Percentiles rank a stretch among this genome's conserved stretches.
These are phyloP conservation scores for Penicillium sp. DNA, from an alignment of 2,329 filamentous ascomycete genomes.

Conservation along the genomic window DNA sequence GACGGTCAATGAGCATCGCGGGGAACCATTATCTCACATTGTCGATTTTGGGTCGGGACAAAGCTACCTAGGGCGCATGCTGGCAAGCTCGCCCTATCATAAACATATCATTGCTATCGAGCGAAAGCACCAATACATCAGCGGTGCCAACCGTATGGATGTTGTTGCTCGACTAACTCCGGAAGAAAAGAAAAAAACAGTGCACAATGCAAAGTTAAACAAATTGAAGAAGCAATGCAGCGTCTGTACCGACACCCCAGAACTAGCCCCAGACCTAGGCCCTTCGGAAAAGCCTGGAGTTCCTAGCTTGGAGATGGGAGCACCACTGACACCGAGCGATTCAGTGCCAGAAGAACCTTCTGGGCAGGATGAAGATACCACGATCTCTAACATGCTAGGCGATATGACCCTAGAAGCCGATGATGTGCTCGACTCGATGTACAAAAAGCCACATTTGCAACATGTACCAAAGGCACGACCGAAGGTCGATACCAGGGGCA, in stretches of 20 bases:
- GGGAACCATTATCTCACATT: conserved; percentile 68
- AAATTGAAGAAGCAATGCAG: conserved; percentile 50
- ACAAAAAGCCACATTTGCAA: background rate
- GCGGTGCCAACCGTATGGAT: conserved; percentile 79
- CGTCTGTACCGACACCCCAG: conserved; percentile 16
- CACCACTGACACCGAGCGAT: background rate
- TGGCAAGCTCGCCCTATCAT: conserved; percentile 83
- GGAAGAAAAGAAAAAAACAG: conserved; percentile 64
- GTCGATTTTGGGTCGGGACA: conserved; percentile 96
- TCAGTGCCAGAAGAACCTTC: conserved; percentile 9
- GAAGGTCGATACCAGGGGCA: conserved; percentile 26
- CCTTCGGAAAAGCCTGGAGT: conserved; percentile 4
- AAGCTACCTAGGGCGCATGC: conserved; percentile 86
- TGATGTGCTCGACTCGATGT: conserved; percentile 21
- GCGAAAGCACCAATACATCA: conserved; percentile 79
- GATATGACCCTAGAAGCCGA: conserved; percentile 33
- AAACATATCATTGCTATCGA: conserved; percentile 88
- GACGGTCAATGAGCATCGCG: conserved; percentile 50
- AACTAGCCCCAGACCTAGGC: conserved; percentile 4
- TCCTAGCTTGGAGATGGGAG: conserved; percentile 1
- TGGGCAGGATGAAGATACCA: conserved; percentile 24
- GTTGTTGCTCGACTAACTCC: conserved; percentile 72
- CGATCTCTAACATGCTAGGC: conserved; percentile 34
- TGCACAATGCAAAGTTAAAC: conserved; percentile 46
- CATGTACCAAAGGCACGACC: conserved; percentile 16